Percentiles rank a stretch among this genome's conserved stretches.
These are phyloP conservation scores for Lasiosphaeriaceae sp. DNA, from an alignment of 495 filamentous ascomycete genomes.

Conservation along the genomic window DNA sequence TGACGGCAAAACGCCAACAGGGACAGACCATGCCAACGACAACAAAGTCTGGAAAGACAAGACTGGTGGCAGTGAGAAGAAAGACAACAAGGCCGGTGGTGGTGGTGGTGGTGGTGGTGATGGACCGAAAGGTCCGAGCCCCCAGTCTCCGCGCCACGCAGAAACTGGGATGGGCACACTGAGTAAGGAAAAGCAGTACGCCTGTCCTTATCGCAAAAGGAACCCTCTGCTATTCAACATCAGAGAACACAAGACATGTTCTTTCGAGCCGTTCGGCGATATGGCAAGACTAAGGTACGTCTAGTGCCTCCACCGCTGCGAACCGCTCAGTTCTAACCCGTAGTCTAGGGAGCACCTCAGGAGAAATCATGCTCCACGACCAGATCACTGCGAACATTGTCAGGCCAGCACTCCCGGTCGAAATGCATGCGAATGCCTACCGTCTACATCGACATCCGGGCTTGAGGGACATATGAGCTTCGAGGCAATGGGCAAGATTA, in stretches of 20 bases:
- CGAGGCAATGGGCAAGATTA: neutral
- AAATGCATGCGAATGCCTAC: neutral
- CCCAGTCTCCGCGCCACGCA: neutral
- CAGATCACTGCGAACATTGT: neutral
- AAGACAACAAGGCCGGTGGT: neutral
- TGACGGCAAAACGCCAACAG: neutral
- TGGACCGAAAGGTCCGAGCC: neutral
- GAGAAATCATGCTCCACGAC: neutral
- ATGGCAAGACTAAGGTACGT: neutral
- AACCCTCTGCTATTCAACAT: constrained; percentile 3
- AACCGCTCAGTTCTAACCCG: neutral
- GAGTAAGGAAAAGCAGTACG: neutral
- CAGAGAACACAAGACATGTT: neutral
- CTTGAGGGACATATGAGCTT: neutral
- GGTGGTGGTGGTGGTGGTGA: neutral
- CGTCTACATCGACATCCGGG: neutral
- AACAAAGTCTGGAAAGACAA: neutral
- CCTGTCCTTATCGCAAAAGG: constrained; percentile 4
- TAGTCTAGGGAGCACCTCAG: constrained; percentile 7
- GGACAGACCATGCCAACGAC: neutral
- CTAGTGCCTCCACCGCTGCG: neutral
- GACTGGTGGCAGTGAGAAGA: neutral
- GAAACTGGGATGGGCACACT: neutral
- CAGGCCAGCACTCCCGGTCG: neutral
- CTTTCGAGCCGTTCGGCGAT: neutral